phyloP scores from a whole-genome alignment of 208 protist genomes.

The Leishmania gerbilli region DNA sequence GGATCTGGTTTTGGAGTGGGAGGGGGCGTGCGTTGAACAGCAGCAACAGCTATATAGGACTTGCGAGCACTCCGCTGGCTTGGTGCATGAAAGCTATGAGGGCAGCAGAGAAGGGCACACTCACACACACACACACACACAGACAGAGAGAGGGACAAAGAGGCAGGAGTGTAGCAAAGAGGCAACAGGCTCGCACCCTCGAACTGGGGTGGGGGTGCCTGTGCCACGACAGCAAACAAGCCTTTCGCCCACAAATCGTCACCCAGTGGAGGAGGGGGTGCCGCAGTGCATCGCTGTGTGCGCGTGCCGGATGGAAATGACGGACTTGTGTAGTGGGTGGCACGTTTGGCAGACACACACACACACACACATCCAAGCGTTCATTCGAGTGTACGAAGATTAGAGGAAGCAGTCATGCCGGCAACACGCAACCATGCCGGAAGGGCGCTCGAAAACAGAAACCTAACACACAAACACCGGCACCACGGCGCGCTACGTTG shows the following conservation, averaged over 20 bases:
- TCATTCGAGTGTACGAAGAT: neutral
- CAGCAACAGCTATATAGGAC: neutral
- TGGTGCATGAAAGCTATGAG: neutral
- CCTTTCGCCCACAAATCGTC: neutral
- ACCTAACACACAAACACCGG: neutral
- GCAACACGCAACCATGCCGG: neutral
- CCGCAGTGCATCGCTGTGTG: neutral
- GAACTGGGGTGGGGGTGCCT: neutral
- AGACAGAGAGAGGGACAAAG: neutral
- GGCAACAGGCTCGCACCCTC: neutral
- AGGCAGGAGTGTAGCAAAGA: neutral
- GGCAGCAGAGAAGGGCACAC: neutral
- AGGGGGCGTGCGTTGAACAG: neutral
- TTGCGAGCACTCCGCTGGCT: neutral
- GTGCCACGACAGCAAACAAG: neutral
- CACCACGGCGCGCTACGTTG: constrained; percentile 18
- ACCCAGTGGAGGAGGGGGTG: neutral
- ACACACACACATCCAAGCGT: neutral
- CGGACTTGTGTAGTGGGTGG: neutral
- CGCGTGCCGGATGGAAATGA: neutral
- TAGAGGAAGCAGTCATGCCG: constrained; percentile 3
- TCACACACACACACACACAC: too few relatives aligned
- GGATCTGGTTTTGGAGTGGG: neutral
- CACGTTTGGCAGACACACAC: neutral
- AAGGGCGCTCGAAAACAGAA: neutral